Conservation (phyloP, 108 stramenopile genomes). For the Conticribra guillardii region DNA sequence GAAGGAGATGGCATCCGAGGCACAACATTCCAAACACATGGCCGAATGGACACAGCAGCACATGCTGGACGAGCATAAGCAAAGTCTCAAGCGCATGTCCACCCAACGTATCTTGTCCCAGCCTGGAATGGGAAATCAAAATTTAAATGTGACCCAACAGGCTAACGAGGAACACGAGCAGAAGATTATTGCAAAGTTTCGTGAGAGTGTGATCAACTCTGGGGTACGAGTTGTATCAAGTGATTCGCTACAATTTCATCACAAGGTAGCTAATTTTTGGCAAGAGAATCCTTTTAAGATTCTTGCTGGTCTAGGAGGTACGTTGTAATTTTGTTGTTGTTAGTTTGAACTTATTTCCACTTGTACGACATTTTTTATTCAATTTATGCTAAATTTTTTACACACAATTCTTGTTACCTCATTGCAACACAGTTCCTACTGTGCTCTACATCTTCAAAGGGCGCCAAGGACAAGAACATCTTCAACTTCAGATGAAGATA, state of each 20-base stretch:
- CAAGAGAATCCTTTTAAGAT: constrained; percentile 82
- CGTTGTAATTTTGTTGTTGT: neutral
- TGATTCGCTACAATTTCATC: constrained; percentile 50
- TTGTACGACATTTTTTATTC: neutral
- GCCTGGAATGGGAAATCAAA: constrained; percentile 26
- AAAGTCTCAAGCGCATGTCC: constrained; percentile 37
- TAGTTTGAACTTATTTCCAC: neutral
- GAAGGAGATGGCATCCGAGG: constrained; percentile 73
- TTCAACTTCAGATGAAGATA: constrained; percentile 65
- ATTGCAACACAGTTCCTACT: constrained; percentile 52
- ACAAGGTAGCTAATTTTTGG: constrained; percentile 76
- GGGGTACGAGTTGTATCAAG: constrained; percentile 80
- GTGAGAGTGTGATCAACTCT: constrained; percentile 59
- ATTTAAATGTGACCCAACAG: neutral
- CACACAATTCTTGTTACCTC: neutral
- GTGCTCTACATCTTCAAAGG: constrained; percentile 78
- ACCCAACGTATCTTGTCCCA: constrained; percentile 45
- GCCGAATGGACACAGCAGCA: constrained; percentile 75
- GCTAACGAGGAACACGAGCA: constrained; percentile 32
- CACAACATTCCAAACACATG: constrained; percentile 62
- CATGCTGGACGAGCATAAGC: constrained; percentile 37
- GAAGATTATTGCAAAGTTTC: constrained; percentile 45
- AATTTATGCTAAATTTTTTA: neutral
- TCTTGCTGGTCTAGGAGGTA: constrained; percentile 58
- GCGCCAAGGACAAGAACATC: constrained; percentile 66